Evolutionary conservation across 257 asterid species (phyloP), one percentile per base, ranked within the genome.

Genomic region (Cruciata laevipes): DNA sequence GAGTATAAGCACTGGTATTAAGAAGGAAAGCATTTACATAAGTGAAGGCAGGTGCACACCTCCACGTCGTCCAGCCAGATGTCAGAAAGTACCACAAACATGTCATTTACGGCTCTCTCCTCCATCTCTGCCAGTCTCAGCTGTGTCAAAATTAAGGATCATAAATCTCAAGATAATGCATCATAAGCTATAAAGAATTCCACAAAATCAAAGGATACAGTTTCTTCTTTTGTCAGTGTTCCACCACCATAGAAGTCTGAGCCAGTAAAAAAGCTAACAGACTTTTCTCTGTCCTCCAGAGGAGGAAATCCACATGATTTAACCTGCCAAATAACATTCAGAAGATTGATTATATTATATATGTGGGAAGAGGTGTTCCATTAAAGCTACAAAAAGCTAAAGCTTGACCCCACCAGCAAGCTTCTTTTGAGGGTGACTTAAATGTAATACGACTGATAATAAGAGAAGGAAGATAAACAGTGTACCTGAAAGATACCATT

Each of bases 281-380:
- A 84, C 78, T 86, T 88, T 67, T 81, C 96, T 77, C 95, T 80
- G 76, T 90, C 95, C 85, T 93, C 99, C 35, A 93, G 68, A 24
- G 96, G 97, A 77, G 95, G 99, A 80, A 93, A 90, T 62, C 96
- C 96, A 68, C 96, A 90, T 35, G 95, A 85, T 74, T 80, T 83
- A 33, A 88, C 96, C 99, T 93, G 83, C 83, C 83, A 21, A 38
- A 71, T 65, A 75, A 59, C 61, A 70, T 23, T 49, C 51, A 69
- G 42, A 27, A 65, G 69, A 76, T 58, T 67, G 71, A 42, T 58
- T 4, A 73, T 38, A 35, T 51, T 63, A 67, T 38, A 44, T 24
- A 11, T 62, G n/a, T 2, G 49, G 12, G 38, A 61, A 16, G 37
- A 51, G n/a, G 17, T 23, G 38, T 17, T 17, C 55, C 61, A 72